Base-by-base conservation (phyloP, 352 stramenopile species). In the Phytophthora nicotianae region DNA sequence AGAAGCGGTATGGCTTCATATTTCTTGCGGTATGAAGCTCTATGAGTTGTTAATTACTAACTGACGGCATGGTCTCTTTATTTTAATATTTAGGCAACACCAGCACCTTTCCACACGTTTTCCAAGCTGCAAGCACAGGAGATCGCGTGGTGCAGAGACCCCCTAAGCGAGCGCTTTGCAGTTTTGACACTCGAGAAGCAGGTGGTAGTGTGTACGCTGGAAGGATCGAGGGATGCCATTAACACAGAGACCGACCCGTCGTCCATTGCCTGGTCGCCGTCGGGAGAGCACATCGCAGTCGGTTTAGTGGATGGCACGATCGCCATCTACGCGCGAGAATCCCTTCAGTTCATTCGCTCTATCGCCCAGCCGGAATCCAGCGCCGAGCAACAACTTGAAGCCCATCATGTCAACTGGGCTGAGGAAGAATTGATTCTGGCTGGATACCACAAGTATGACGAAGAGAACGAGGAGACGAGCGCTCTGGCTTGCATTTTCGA, bases 321-420 rank as follows among this genome's bases (percentile, higher is more conserved):
- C 43, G 60, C 58, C 8, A 66, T 87, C 16, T 83, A 78, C 35
- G 58, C 41, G 3, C 50, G 58, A 14, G 45, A 58, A 8, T 76
- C 71, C 5, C 46, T 86, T 10, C 47, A 60, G 24, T 48, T 61
- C 24, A 40, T 67, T 46, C 63, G 71, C 55, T 74, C 70, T 14
- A 81, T 90, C 40, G 50, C 56, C 14, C 58, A 62, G 11, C 79
- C 81, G 10, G 57, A 74, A 3, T 77, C 62, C 60, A 88, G 75
- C 24, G 41, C 59, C 19, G 53, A 70, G 13, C 60, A 64, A 14
- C 53, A 45, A 5, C 74, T 81, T 63, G 67, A 74, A 63, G 74
- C 72, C 1, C 81, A 92, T 43, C 83, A 92, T 59, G 52, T 92
- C 9, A 89, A 90, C 46, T 92, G 83, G 83, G 83, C 72, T 3